These are phyloP conservation scores for Neohortaea acidophila DNA, from an alignment of 495 filamentous ascomycete genomes.

Conservation along the genomic window DNA sequence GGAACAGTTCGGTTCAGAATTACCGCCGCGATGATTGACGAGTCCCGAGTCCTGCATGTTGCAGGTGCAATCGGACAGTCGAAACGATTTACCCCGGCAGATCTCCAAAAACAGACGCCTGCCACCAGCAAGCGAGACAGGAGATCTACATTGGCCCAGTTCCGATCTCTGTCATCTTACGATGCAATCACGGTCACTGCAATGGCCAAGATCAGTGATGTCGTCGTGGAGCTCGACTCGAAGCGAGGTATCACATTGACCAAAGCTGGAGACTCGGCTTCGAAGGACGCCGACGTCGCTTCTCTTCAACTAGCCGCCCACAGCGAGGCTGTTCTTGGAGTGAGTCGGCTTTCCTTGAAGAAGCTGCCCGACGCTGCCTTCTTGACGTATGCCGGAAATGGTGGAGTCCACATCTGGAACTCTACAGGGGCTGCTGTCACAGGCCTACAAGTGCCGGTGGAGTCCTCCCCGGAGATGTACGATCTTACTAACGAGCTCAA, in stretches of 20 bases:
- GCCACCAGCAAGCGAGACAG: neutral
- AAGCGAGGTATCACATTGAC: slow-evolving; percentile 48
- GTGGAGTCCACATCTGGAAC: slow-evolving; percentile 68
- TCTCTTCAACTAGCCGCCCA: slow-evolving; percentile 47
- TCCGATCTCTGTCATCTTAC: neutral
- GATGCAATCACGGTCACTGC: slow-evolving; percentile 30
- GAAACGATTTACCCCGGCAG: slow-evolving; percentile 4
- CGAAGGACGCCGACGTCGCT: slow-evolving; percentile 7
- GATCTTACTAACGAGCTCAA: slow-evolving; percentile 61
- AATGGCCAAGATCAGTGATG: slow-evolving; percentile 42
- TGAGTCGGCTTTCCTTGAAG: slow-evolving; percentile 42
- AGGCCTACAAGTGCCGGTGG: slow-evolving; percentile 50
- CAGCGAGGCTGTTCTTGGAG: slow-evolving; percentile 62
- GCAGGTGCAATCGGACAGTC: slow-evolving; percentile 10
- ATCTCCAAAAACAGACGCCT: neutral
- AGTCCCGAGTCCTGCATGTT: slow-evolving; percentile 12
- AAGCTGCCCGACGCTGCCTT: slow-evolving; percentile 52
- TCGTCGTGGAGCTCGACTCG: slow-evolving; percentile 61
- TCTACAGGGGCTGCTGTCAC: slow-evolving; percentile 49
- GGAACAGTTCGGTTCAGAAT: slow-evolving; percentile 47
- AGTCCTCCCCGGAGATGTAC: slow-evolving; percentile 39
- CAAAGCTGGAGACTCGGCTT: neutral
- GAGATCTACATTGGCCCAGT: neutral
- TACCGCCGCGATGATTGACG: slow-evolving; percentile 31
- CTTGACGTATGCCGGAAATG: slow-evolving; percentile 72